These are phyloP conservation scores for Serendipita vermifera DNA, from an alignment of 768 basidiomycete genomes.

Conservation along the genomic window DNA sequence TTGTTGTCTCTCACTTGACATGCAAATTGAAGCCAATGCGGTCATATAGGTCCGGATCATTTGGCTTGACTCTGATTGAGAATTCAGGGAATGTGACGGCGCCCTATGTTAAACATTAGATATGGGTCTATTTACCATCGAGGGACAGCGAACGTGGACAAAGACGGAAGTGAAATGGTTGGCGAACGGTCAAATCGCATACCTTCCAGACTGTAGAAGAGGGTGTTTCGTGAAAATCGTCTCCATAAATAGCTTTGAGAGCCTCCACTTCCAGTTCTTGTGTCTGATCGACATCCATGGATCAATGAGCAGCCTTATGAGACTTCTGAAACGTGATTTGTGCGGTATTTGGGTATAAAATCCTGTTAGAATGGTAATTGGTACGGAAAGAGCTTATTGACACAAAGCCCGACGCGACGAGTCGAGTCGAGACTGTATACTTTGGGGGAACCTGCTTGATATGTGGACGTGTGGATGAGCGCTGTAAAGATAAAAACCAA, in stretches of 20 bases:
- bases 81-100: slow-evolving; percentile 63
- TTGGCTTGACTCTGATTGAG: slow-evolving; percentile 56
- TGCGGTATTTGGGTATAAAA: too few species aligned
- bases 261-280: slow-evolving; percentile 61
- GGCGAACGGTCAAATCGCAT: slow-evolving; percentile 12
- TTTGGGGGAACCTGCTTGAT: too few species aligned
- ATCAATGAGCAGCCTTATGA: too few species aligned
- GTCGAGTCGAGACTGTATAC: too few species aligned
- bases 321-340: too few species aligned
- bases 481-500: too few species aligned
- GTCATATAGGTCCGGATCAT: slow-evolving; percentile 39
- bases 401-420: too few species aligned
- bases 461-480: too few species aligned
- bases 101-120: slow-evolving; percentile 33
- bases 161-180: neutral
- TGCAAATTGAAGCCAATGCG: slow-evolving; percentile 56
- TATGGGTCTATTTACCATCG: neutral
- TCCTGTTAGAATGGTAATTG: too few species aligned
- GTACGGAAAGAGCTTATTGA: too few species aligned
- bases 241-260: slow-evolving; percentile 65
- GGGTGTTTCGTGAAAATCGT: slow-evolving; percentile 60
- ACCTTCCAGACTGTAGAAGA: slow-evolving; percentile 81
- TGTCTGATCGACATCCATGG: neutral
- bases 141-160: neutral
- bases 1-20: slow-evolving; percentile 38